Evolutionary conservation across 2,329 filamentous ascomycete species (phyloP).

Genomic region (Hypocrella siamensis): DNA sequence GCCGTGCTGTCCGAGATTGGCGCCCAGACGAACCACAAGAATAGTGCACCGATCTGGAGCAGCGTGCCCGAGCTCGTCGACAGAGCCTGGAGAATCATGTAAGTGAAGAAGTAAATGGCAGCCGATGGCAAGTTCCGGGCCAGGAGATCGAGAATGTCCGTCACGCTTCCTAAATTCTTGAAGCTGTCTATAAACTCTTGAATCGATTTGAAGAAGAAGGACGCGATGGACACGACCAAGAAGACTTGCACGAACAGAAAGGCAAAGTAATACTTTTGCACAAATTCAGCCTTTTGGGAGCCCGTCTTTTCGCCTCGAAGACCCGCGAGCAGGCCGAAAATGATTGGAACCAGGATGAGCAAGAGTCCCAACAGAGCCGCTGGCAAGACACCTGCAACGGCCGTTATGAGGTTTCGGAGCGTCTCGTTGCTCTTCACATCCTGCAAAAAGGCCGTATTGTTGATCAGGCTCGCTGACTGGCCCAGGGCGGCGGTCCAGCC

Average conservation of each 20-base stretch:
- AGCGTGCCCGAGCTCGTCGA: slow-evolving; percentile 82
- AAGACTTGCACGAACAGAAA: slow-evolving; percentile 95
- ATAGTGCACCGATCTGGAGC: slow-evolving; percentile 63
- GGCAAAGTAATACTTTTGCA: slow-evolving; percentile 83
- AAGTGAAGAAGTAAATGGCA: slow-evolving; percentile 96
- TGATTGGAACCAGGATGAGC: slow-evolving; percentile 64
- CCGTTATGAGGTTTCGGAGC: slow-evolving; percentile 45
- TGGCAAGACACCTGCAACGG: slow-evolving; percentile 74
- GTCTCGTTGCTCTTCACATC: slow-evolving; percentile 48
- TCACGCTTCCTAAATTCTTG: slow-evolving; percentile 33
- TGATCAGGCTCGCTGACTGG: slow-evolving; percentile 56
- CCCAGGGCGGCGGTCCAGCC: slow-evolving; percentile 74
- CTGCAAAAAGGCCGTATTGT: slow-evolving; percentile 48
- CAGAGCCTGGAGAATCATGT: slow-evolving; percentile 90
- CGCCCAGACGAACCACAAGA: slow-evolving; percentile 69
- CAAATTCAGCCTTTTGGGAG: slow-evolving; percentile 61
- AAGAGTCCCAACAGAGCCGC: slow-evolving; percentile 61
- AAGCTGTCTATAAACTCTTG: slow-evolving; percentile 42
- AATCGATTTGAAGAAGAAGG: slow-evolving; percentile 50
- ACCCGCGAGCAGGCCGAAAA: slow-evolving; percentile 57
- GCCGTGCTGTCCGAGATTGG: slow-evolving; percentile 72
- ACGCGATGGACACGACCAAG: slow-evolving; percentile 76
- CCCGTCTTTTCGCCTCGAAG: slow-evolving; percentile 74
- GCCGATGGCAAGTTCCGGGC: slow-evolving; percentile 70
- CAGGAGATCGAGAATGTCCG: slow-evolving; percentile 53